Percentiles rank a stretch among this genome's conserved stretches.
Conservation (phyloP, 345 rosid genomes). For the Eucalyptus regnans region DNA sequence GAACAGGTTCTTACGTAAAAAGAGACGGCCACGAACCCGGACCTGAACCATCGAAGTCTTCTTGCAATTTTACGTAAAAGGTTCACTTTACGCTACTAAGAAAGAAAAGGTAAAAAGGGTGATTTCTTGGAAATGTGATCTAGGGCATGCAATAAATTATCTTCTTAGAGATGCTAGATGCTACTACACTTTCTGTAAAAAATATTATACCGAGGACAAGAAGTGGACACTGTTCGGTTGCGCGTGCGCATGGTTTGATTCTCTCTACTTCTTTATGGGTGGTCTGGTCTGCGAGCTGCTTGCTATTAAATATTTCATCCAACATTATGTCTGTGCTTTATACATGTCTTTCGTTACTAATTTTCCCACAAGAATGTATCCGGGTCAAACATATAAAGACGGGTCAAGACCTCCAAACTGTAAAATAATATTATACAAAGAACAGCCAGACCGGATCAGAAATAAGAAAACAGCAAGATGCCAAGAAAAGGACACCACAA, state of each 20-base stretch:
- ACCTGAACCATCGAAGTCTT: background rate
- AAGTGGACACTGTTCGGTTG: background rate
- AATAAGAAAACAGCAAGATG: background rate
- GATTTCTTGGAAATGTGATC: background rate
- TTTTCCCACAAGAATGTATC: background rate
- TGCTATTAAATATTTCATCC: background rate
- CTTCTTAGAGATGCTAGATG: background rate
- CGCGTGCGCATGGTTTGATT: background rate
- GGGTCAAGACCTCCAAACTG: background rate
- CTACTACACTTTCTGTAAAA: background rate
- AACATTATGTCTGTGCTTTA: background rate
- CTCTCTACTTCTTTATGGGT: background rate
- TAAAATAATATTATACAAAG: background rate
- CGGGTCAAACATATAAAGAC: background rate
- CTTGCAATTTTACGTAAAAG: background rate
- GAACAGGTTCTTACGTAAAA: background rate
- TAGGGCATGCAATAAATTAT: background rate
- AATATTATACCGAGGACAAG: background rate
- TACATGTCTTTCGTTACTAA: background rate
- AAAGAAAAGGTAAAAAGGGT: background rate
- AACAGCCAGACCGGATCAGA: background rate
- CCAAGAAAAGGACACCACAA: background rate
- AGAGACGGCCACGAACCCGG: background rate
- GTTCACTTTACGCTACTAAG: background rate
- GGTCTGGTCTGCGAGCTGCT: background rate